These are phyloP conservation scores for Kwoniella sp. DNA, from an alignment of 768 basidiomycete genomes.

Conservation along the genomic window DNA sequence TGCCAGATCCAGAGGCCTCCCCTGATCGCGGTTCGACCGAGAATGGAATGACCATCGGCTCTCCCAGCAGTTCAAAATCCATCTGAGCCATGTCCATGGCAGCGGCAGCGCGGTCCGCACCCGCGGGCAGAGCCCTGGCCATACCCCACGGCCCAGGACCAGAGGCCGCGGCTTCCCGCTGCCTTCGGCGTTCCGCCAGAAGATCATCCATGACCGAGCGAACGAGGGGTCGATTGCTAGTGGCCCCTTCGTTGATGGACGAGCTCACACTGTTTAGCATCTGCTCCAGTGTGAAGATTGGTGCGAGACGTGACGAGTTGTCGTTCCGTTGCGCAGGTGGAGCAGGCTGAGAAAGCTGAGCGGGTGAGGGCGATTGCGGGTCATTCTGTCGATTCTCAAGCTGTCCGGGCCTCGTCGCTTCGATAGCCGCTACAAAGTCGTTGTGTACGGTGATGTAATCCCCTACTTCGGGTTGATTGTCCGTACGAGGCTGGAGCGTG, in stretches of 20 bases:
- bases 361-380: constrained; percentile 17
- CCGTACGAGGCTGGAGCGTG: no score
- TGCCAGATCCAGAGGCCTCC: background rate
- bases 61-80: background rate
- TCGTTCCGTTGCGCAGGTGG: background rate
- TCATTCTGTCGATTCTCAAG: no score
- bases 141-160: background rate
- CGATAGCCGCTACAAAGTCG: no score
- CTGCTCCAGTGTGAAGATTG: constrained; percentile 14
- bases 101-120: background rate
- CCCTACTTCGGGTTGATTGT: no score
- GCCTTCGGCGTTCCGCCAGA: background rate
- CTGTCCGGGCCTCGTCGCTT: no score
- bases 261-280: background rate
- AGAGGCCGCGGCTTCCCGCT: background rate
- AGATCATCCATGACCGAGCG: background rate
- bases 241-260: background rate
- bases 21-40: no score
- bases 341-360: background rate
- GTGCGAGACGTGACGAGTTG: constrained; percentile 3
- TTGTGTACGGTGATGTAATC: no score
- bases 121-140: constrained; percentile 14
- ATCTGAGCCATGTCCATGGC: background rate
- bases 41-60: constrained; percentile 8
- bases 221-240: background rate